These are phyloP conservation scores for Globisporangium cylindrosporum DNA, from an alignment of 352 stramenopile genomes.

Conservation along the genomic window DNA sequence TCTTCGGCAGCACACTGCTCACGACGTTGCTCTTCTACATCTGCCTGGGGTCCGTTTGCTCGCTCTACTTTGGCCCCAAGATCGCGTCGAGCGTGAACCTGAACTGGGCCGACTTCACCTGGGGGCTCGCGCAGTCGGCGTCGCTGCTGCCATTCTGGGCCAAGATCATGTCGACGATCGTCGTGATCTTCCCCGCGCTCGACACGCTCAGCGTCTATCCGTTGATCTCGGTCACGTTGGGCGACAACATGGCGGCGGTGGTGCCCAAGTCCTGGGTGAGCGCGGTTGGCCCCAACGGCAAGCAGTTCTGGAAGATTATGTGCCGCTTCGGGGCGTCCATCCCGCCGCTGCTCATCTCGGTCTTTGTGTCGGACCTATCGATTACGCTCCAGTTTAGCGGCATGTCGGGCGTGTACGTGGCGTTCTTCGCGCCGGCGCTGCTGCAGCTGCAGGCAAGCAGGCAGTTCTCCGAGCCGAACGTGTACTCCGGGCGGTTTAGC, in stretches of 20 bases:
- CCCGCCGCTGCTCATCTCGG: constrained; percentile 72
- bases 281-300: constrained; percentile 26
- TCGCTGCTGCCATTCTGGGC: constrained; percentile 54
- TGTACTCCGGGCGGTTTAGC: constrained; percentile 74
- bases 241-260: constrained; percentile 84
- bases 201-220: constrained; percentile 91
- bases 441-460: constrained; percentile 55
- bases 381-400: constrained; percentile 87
- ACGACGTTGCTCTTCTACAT: constrained; percentile 89
- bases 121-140: constrained; percentile 55
- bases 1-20: constrained; percentile 78
- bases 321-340: constrained; percentile 77
- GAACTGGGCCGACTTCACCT: constrained; percentile 90
- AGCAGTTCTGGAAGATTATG: constrained; percentile 61
- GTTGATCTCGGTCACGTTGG: constrained; percentile 91
- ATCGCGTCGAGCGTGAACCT: constrained; percentile 86
- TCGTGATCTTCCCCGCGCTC: constrained; percentile 87
- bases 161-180: constrained; percentile 67
- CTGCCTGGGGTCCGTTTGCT: constrained; percentile 64
- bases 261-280: constrained; percentile 40
- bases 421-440: constrained; percentile 75
- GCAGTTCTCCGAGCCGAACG: constrained; percentile 42
- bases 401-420: constrained; percentile 75
- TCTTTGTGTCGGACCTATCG: constrained; percentile 83
- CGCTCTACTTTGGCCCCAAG: constrained; percentile 82